Conservation (phyloP, 768 basidiomycete genomes). For the Leccinum barrowsii region DNA sequence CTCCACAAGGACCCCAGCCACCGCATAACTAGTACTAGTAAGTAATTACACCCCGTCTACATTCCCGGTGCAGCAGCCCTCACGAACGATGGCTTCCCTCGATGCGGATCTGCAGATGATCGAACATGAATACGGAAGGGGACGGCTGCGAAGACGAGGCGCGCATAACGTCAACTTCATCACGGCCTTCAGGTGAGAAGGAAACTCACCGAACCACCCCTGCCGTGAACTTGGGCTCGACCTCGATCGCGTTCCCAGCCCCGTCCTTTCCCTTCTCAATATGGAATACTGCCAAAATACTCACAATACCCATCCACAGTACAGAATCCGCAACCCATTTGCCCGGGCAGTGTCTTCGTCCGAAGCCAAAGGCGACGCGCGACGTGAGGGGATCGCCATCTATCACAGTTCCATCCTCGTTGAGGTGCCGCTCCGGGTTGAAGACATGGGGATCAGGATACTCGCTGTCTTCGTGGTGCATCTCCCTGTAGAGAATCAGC, state of each 20-base stretch:
- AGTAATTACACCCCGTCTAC: background rate
- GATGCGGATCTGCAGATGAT: constrained; percentile 26
- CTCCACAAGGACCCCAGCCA: constrained; percentile 18
- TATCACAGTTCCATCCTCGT: constrained; percentile 20
- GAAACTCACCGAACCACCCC: constrained; percentile 32
- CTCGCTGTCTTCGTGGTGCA: constrained; percentile 30
- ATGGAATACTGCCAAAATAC: constrained; percentile 24
- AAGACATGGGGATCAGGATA: constrained; percentile 25
- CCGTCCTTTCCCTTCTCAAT: constrained; percentile 22
- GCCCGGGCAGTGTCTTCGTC: constrained; percentile 30
- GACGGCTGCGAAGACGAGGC: constrained; percentile 22
- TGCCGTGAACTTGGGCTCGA: constrained; percentile 28
- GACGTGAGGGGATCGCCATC: constrained; percentile 26
- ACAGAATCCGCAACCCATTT: constrained; percentile 32
- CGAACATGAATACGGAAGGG: constrained; percentile 30
- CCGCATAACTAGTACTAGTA: constrained; percentile 9
- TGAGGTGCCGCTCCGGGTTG: constrained; percentile 25
- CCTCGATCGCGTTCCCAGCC: constrained; percentile 22
- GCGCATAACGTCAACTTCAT: constrained; percentile 11
- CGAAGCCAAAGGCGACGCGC: constrained; percentile 30
- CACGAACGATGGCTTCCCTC: constrained; percentile 20
- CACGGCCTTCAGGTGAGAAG: background rate
- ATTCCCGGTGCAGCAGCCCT: background rate
- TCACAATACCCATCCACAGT: constrained; percentile 30
- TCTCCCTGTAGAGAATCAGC: constrained; percentile 17